phyloP scores from a whole-genome alignment of 805 yeast genomes.

The Ogataea thermomethanolica region DNA sequence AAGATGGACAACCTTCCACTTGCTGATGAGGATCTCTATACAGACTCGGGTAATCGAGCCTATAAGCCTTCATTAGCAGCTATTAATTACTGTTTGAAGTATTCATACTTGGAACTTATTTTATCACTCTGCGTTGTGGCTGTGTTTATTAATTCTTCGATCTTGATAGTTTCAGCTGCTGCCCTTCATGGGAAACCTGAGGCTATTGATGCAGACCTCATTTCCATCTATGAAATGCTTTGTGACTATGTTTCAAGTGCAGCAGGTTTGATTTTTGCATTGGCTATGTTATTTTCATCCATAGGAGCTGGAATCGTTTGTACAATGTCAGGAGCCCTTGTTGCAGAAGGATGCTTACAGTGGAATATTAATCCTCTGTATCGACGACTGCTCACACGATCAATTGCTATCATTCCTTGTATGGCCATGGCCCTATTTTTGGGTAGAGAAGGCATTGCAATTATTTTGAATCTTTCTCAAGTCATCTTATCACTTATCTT shows the following conservation, averaged over 20 bases:
- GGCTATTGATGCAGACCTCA: constrained; percentile 77
- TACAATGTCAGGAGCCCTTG: constrained; percentile 91
- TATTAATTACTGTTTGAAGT: constrained; percentile 65
- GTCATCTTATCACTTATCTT: constrained; percentile 76
- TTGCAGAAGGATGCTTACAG: constrained; percentile 82
- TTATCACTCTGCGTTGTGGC: constrained; percentile 77
- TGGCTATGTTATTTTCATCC: constrained; percentile 81
- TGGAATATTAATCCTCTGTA: constrained; percentile 83
- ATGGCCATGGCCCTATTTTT: constrained; percentile 64
- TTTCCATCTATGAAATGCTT: constrained; percentile 67
- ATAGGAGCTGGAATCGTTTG: constrained; percentile 91
- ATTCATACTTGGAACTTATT: constrained; percentile 67
- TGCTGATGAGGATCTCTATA: constrained; percentile 20
- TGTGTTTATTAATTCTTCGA: constrained; percentile 80
- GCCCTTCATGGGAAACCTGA: constrained; percentile 68
- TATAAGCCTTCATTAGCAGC: constrained; percentile 76
- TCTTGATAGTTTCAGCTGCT: constrained; percentile 77
- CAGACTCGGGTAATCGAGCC: constrained; percentile 30
- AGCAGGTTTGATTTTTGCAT: constrained; percentile 81
- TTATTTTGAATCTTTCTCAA: constrained; percentile 81
- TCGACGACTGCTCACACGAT: constrained; percentile 72
- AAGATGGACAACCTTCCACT: constrained; percentile 16
- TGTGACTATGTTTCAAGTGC: constrained; percentile 59
- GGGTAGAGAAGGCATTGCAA: constrained; percentile 69
- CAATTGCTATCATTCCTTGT: constrained; percentile 80